Evolutionary conservation across 208 protist genomes (phyloP).

Genomic region (Novymonas esmeraldas): DNA sequence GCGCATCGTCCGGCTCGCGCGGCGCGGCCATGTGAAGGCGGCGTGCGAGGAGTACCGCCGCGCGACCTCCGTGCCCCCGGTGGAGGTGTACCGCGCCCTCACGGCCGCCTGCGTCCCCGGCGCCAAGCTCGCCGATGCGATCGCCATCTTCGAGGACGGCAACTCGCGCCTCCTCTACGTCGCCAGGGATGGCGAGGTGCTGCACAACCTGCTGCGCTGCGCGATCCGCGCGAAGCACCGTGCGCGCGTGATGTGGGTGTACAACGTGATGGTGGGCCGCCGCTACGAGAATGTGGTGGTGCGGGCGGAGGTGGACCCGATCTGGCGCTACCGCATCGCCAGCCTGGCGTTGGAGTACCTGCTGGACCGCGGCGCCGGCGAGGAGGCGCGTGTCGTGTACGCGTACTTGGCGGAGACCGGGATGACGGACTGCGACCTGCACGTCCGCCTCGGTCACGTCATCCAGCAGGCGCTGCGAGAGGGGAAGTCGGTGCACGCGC

Average conservation of each 20-base stretch:
- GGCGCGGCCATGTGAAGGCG: slow-evolving; percentile 79
- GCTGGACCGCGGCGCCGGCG: slow-evolving; percentile 64
- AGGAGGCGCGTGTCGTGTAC: slow-evolving; percentile 80
- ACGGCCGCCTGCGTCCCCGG: slow-evolving; percentile 81
- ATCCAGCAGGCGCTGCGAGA: slow-evolving; percentile 79
- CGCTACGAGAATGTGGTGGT: slow-evolving; percentile 88
- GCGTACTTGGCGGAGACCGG: slow-evolving; percentile 66
- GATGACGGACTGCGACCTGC: slow-evolving; percentile 76
- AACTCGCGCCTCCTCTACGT: slow-evolving; percentile 84
- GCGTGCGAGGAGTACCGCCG: slow-evolving; percentile 89
- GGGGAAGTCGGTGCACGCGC: slow-evolving; percentile 59
- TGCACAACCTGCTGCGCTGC: slow-evolving; percentile 83
- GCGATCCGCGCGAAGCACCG: slow-evolving; percentile 81
- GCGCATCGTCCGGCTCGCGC: slow-evolving; percentile 79
- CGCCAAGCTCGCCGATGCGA: slow-evolving; percentile 79
- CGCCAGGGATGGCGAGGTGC: slow-evolving; percentile 82
- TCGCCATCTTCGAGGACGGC: slow-evolving; percentile 91
- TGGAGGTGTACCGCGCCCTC: slow-evolving; percentile 86
- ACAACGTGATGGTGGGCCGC: slow-evolving; percentile 85
- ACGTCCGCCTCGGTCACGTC: slow-evolving; percentile 70
- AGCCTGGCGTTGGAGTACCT: slow-evolving; percentile 69
- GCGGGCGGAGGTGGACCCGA: slow-evolving; percentile 72
- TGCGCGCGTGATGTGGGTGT: slow-evolving; percentile 90
- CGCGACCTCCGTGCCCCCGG: slow-evolving; percentile 85
- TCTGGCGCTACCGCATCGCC: slow-evolving; percentile 87